Conservation (phyloP, 1,139 yeast genomes). For the Schwanniomyces etchellsii region DNA sequence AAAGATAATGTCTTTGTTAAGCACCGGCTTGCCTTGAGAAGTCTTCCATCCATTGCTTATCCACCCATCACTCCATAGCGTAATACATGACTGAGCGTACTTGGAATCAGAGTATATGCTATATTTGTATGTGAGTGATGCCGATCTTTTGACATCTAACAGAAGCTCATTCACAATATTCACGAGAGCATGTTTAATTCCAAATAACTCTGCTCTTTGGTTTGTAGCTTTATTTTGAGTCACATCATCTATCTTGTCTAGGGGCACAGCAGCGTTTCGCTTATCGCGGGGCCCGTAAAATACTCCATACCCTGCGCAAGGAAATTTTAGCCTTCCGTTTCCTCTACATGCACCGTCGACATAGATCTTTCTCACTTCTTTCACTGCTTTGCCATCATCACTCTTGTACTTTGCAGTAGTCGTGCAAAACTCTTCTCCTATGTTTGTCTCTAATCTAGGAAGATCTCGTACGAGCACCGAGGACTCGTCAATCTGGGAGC, state of each 20-base stretch:
- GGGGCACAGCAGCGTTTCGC: conserved; percentile 49
- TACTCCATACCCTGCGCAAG: conserved; percentile 64
- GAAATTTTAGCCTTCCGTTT: conserved; percentile 44
- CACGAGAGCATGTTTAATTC: conserved; percentile 52
- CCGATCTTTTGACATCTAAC: neutral
- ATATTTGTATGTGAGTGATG: conserved; percentile 12
- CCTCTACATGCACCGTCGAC: conserved; percentile 70
- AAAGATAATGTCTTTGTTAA: conserved; percentile 47
- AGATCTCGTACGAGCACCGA: neutral
- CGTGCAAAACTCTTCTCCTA: conserved; percentile 2
- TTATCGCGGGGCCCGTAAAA: conserved; percentile 54
- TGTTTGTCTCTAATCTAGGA: neutral
- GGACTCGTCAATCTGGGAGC: neutral
- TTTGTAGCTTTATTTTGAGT: conserved; percentile 50
- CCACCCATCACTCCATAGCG: conserved; percentile 53
- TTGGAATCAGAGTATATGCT: conserved; percentile 52
- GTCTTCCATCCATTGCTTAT: conserved; percentile 47
- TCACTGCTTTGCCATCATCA: neutral
- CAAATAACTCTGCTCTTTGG: conserved; percentile 75
- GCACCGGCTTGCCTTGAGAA: conserved; percentile 38
- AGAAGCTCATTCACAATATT: conserved; percentile 21
- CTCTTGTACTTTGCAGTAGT: conserved; percentile 3
- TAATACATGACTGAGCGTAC: conserved; percentile 45
- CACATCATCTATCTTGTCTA: conserved; percentile 21
- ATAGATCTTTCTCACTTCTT: conserved; percentile 28